Base-by-base conservation (phyloP, 176 grass and related monocot species). In the Musa beccarii region DNA sequence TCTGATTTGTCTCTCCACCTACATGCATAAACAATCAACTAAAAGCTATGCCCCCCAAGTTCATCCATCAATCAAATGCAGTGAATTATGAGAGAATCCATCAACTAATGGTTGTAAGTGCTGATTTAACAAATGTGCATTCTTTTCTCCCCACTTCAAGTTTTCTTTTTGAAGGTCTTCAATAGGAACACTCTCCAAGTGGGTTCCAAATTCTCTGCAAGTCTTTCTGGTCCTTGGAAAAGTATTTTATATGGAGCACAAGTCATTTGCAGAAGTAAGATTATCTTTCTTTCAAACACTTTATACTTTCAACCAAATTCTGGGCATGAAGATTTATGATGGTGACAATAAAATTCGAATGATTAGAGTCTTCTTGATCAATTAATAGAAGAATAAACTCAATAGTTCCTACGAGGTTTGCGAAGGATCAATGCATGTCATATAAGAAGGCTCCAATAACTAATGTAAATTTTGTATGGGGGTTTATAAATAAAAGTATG, bases 11-110 rank as follows among this genome's bases (percentile, higher is more conserved):
- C 23, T 19, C 68, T 70, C 68, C 68, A 70, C 68, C 51, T 25
- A 51, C 19, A 51, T 21, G 68, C 34, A 70, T 70, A 51, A 70
- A 70, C 34, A 51, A 70, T 61, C 6, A 21, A 2, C 21, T 10
- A 10, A 70, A 70, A 69, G 49, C 16, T 4, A 34, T 26, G 19
- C 10, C 51, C 51, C 28, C 28, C 1, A 69, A 10, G 16, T 70
- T 70, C 14, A 70, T 70, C 68, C 20, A 51, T 8, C 16, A 51
- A 70, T 50, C 17, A 17, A 17, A n/a, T 51, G 43, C 29, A 50
- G 43, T 69, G 68, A 70, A 70, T 70, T 70, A 70, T 70, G 34
- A 70, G 68, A 70, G 68, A 70, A 70, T 70, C 68, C 68, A 70
- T 49, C 68, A 20, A 70, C 43, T 11, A 49, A 70, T 16, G 68